Evolutionary conservation across 2,329 filamentous ascomycete genomes (phyloP).

Genomic region (Fonsecaea nubica): DNA sequence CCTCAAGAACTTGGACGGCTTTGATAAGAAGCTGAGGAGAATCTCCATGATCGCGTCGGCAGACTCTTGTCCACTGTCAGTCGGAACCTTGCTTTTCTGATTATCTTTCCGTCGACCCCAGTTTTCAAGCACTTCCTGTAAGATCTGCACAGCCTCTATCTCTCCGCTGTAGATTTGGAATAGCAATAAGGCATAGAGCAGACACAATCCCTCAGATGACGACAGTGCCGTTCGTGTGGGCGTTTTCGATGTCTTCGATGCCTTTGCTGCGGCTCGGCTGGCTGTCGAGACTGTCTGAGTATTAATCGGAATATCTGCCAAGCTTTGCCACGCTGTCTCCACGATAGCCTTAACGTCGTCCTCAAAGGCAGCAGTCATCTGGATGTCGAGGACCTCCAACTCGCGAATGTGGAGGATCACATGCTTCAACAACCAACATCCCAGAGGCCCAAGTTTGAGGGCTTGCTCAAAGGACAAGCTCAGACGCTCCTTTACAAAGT

Average conservation of each 20-base stretch:
- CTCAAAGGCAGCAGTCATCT: conserved; percentile 26
- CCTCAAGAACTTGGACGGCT: conserved; percentile 81
- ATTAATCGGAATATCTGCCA: conserved; percentile 42
- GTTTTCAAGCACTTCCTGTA: conserved; percentile 81
- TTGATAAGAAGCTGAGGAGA: conserved; percentile 85
- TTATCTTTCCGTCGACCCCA: conserved; percentile 55
- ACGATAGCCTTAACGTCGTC: conserved; percentile 38
- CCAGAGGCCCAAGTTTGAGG: conserved; percentile 26
- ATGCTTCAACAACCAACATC: conserved; percentile 16
- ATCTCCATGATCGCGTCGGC: conserved; percentile 85
- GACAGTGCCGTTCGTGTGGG: conserved; percentile 45
- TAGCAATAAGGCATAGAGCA: conserved; percentile 83
- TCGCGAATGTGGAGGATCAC: conserved; percentile 14
- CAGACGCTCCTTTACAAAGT: conserved; percentile 29
- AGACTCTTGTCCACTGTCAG: conserved; percentile 42
- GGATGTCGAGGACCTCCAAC: conserved; percentile 11
- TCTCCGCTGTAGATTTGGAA: conserved; percentile 91
- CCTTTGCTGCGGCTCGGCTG: conserved; percentile 37
- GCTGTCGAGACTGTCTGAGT: conserved; percentile 49
- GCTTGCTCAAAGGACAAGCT: conserved; percentile 31
- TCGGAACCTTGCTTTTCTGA: conserved; percentile 37
- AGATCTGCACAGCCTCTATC: conserved; percentile 78
- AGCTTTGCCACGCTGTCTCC: conserved; percentile 51
- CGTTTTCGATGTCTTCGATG: conserved; percentile 38
- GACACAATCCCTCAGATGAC: conserved; percentile 69